Conservation (phyloP, 331 rosid genomes). For the Acacia concinna region DNA sequence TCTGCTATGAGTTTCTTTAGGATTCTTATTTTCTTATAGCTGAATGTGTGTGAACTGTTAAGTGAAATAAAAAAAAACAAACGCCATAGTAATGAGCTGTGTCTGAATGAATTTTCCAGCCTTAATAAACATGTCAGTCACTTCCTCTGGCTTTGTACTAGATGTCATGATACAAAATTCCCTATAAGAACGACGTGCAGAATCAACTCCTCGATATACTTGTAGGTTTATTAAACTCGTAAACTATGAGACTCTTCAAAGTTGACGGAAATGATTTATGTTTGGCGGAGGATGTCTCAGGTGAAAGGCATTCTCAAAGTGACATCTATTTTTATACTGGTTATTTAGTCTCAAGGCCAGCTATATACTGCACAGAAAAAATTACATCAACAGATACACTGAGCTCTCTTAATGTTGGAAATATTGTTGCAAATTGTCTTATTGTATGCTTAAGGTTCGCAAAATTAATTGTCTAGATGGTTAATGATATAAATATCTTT, state of each 20-base stretch:
- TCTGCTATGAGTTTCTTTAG: not conserved
- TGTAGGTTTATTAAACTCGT: not conserved
- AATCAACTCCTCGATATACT: not conserved
- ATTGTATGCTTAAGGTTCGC: not conserved
- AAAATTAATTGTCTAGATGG: not conserved
- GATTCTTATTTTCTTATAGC: not conserved
- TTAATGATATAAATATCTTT: not conserved
- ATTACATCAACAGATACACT: not conserved
- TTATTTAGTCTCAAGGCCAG: constrained; percentile 5
- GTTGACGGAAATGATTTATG: not conserved
- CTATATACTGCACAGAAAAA: not conserved
- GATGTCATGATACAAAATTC: not conserved
- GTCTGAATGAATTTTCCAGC: not conserved
- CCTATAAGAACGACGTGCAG: not conserved
- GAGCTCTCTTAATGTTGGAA: constrained; percentile 10
- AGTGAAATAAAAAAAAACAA: not conserved
- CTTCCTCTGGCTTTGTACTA: not conserved
- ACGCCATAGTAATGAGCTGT: not conserved
- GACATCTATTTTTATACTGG: not conserved
- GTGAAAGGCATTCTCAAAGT: constrained; percentile 14
- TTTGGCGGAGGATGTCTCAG: not conserved
- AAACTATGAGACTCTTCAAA: not conserved
- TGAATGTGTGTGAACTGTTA: not conserved
- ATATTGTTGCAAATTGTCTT: not conserved
- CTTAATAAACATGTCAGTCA: not conserved